Evolutionary conservation across 495 filamentous ascomycete genomes (phyloP).

Genomic region (Lophiostoma macrostomum): DNA sequence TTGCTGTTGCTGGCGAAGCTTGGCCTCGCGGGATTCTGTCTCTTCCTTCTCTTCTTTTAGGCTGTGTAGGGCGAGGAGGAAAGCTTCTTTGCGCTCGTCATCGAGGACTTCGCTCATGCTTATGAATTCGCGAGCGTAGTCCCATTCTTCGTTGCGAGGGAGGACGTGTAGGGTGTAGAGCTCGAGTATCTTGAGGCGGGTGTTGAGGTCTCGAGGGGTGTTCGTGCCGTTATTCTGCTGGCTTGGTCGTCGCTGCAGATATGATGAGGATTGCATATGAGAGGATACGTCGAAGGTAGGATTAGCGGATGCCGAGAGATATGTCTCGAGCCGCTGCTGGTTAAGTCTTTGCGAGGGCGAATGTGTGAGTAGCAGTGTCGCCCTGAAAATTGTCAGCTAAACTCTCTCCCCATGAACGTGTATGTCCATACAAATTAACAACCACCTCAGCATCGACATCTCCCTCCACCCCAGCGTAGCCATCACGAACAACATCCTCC

Average conservation of each 20-base stretch:
- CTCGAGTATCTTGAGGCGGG: slow-evolving; percentile 82
- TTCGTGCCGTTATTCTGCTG: slow-evolving; percentile 57
- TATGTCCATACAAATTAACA: slow-evolving; percentile 69
- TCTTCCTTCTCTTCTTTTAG: slow-evolving; percentile 67
- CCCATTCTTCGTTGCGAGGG: slow-evolving; percentile 87
- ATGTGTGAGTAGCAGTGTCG: slow-evolving; percentile 83
- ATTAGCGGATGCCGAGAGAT: slow-evolving; percentile 72
- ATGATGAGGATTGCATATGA: slow-evolving; percentile 37
- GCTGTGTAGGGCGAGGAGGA: slow-evolving; percentile 64
- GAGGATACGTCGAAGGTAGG: slow-evolving; percentile 66
- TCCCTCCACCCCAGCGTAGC: slow-evolving; percentile 81
- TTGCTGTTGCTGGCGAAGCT: slow-evolving; percentile 59
- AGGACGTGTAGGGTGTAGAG: slow-evolving; percentile 92
- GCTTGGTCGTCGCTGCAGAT: slow-evolving; percentile 27
- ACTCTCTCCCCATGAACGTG: neutral
- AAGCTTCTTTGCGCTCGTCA: slow-evolving; percentile 84
- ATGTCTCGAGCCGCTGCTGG: slow-evolving; percentile 84
- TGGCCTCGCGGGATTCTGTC: slow-evolving; percentile 65
- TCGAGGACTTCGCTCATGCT: slow-evolving; percentile 77
- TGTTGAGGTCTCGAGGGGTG: slow-evolving; percentile 66
- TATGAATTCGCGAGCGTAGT: slow-evolving; percentile 89
- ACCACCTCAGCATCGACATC: slow-evolving; percentile 94
- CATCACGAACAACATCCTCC: slow-evolving; percentile 83
- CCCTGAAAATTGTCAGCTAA: slow-evolving; percentile 47
- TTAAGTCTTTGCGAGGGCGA: slow-evolving; percentile 76